Percentiles rank a stretch among this genome's conserved stretches.
Conservation (phyloP, 495 filamentous ascomycete species). For the Penicillium lagena region DNA sequence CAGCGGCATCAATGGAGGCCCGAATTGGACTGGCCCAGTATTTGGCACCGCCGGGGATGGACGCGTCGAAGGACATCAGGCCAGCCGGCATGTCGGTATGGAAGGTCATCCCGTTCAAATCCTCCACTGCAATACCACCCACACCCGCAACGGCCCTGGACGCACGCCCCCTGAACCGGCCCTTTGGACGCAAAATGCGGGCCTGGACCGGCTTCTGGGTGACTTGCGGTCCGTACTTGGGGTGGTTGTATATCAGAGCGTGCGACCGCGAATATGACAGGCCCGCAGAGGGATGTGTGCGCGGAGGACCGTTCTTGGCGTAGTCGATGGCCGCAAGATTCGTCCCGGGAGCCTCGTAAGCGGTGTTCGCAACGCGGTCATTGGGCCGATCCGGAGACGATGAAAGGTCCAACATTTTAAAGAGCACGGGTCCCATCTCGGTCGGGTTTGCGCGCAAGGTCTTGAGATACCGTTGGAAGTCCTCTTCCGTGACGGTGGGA, state of each 20-base stretch:
- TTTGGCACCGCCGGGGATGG: conserved; percentile 60
- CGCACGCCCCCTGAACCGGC: conserved; percentile 26
- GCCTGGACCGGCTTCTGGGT: conserved; percentile 57
- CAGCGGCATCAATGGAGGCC: conserved; percentile 54
- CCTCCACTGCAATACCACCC: conserved; percentile 44
- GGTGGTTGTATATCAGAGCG: conserved; percentile 69
- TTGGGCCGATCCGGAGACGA: conserved; percentile 32
- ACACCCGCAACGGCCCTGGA: conserved; percentile 40
- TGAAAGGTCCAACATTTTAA: conserved; percentile 45
- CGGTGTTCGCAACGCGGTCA: conserved; percentile 26
- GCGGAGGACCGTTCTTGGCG: conserved; percentile 57
- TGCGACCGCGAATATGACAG: conserved; percentile 75
- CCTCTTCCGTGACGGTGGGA: conserved; percentile 49
- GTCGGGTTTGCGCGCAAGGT: conserved; percentile 48
- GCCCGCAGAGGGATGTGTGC: conserved; percentile 88
- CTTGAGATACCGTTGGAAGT: conserved; percentile 55
- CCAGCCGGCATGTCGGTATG: conserved; percentile 27
- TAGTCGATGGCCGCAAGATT: conserved; percentile 42
- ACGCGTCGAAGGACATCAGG: conserved; percentile 48
- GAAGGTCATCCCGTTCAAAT: conserved; percentile 34
- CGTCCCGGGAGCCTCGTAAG: conserved; percentile 30
- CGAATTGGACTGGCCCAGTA: conserved; percentile 51
- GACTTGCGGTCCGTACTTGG: conserved; percentile 70
- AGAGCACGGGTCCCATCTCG: conserved; percentile 36
- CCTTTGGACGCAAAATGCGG: conserved; percentile 53